Base-by-base conservation (phyloP, 2,329 filamentous ascomycete genomes). In the Lithohypha guttulata region DNA sequence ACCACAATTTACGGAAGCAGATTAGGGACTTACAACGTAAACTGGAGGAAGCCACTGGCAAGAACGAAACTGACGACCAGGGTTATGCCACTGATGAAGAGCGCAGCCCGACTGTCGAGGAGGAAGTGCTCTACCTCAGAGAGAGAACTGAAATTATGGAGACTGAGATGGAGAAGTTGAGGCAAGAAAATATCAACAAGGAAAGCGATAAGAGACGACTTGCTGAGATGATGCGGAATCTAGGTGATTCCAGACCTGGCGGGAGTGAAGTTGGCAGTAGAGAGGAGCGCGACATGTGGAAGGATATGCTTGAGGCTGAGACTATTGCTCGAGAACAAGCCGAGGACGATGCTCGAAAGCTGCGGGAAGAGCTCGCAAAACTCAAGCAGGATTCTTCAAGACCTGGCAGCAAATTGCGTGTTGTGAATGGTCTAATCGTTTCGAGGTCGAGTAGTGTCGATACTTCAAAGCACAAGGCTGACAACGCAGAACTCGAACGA, bases 241-340 rank as follows among this genome's bases (percentile, higher is more conserved):
- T 81, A 57, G 70, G 71, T 20, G 75, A 75, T 34, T 63, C 63
- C 22, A 62, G 65, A 49, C 53, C 56, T 45, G 51, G 68, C 60
- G 47, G 66, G 58, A 63, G 69, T 53, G 55, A 71, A 56, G 45
- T 68, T 54, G 57, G 74, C 62, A 52, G 62, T 38, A 53, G 64
- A 50, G 58, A 68, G 47, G 59, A 70, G 56, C 57, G 68, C 56
- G 85, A 93, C 46, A 89, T 95, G 59, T 94, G 85, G 81, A 94
- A 93, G 58, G 89, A 95, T 52, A 75, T 96, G 45, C 73, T 95
- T 18, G 85, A 95, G 55, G 84, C 91, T 48, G 91, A 98, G 60
- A 91, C 84, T 2, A 81, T 81, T 3, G 77, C 86, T 20, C 77
- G 89, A 42, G 89, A 95, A 59, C 84, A 94, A 59, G 77, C 83